Percentiles rank a stretch among this genome's conserved stretches.
Evolutionary conservation across 2,329 filamentous ascomycete genomes (phyloP).

Genomic region (Fusarium siculi): DNA sequence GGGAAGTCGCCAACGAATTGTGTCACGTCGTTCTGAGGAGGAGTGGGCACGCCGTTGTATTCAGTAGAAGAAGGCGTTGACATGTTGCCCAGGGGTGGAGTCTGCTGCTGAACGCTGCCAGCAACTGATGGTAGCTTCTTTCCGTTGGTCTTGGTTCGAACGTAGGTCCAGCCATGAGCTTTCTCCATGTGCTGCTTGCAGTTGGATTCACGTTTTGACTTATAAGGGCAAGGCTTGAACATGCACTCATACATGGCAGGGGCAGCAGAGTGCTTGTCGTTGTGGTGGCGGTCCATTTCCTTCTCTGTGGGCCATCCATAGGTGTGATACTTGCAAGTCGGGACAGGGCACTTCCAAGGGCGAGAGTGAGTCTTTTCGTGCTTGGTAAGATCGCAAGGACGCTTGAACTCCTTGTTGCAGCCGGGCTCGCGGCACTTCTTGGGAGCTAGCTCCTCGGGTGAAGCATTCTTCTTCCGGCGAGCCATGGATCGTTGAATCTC

Average conservation of each 20-base stretch:
- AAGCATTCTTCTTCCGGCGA: constrained; percentile 91
- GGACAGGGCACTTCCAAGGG: constrained; percentile 89
- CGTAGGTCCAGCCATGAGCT: constrained; percentile 89
- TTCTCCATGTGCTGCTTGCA: constrained; percentile 99
- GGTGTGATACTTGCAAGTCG: constrained; percentile 88
- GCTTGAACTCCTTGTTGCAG: constrained; percentile 93
- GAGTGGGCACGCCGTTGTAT: constrained; percentile 66
- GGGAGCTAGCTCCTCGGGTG: constrained; percentile 82
- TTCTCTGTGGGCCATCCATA: constrained; percentile 98
- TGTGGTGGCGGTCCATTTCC: constrained; percentile 93
- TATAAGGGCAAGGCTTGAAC: constrained; percentile 87
- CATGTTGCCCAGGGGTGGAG: constrained; percentile 70
- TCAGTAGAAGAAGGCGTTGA: constrained; percentile 69
- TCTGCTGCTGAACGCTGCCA: constrained; percentile 60
- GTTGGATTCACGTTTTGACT: constrained; percentile 95
- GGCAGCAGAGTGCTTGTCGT: constrained; percentile 89
- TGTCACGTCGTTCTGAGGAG: constrained; percentile 60
- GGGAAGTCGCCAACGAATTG: constrained; percentile 58
- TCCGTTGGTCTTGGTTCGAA: constrained; percentile 91
- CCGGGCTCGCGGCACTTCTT: constrained; percentile 79
- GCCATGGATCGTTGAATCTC: constrained; percentile 93
- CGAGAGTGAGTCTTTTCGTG: constrained; percentile 98
- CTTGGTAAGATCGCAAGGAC: constrained; percentile 97
- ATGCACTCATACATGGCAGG: constrained; percentile 86
- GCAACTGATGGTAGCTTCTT: constrained; percentile 64